Evolutionary conservation across 257 asterid species (phyloP).

Genomic region (Sherardia arvensis): DNA sequence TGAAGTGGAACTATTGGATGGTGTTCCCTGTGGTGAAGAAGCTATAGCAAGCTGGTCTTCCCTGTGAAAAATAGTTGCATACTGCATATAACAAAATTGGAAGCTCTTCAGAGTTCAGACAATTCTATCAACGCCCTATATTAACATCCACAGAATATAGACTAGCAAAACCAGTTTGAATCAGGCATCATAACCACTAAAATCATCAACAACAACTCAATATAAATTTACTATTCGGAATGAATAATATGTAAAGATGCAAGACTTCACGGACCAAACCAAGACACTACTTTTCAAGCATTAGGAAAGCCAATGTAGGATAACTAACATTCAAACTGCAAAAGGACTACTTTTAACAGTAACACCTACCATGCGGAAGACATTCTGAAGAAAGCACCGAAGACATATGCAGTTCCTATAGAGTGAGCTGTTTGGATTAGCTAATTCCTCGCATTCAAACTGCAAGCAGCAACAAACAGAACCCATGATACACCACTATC

Average conservation of each 20-base stretch:
- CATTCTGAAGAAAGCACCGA: constrained; percentile 52
- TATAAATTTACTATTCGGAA: background rate
- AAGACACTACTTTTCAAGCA: background rate
- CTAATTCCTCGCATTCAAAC: constrained; percentile 59
- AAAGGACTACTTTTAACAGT: constrained; percentile 11
- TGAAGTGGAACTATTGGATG: constrained; percentile 45
- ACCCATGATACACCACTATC: constrained; percentile 50
- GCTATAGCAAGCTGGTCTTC: constrained; percentile 48
- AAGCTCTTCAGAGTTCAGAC: constrained; percentile 16
- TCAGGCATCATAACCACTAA: background rate
- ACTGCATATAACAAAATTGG: constrained; percentile 38
- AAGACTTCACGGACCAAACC: background rate
- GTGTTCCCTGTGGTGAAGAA: constrained; percentile 43
- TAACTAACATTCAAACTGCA: background rate
- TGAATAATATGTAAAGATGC: background rate
- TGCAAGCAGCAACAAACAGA: constrained; percentile 74
- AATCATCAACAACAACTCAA: background rate
- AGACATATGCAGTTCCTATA: constrained; percentile 59
- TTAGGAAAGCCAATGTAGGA: background rate
- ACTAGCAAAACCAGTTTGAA: background rate
- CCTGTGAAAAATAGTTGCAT: constrained; percentile 61
- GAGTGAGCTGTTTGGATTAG: constrained; percentile 53
- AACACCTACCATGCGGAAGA: constrained; percentile 58
- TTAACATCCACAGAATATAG: background rate
- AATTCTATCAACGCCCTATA: background rate